Base-by-base conservation (phyloP, 257 asterid species). In the Euphrasia confusa region DNA sequence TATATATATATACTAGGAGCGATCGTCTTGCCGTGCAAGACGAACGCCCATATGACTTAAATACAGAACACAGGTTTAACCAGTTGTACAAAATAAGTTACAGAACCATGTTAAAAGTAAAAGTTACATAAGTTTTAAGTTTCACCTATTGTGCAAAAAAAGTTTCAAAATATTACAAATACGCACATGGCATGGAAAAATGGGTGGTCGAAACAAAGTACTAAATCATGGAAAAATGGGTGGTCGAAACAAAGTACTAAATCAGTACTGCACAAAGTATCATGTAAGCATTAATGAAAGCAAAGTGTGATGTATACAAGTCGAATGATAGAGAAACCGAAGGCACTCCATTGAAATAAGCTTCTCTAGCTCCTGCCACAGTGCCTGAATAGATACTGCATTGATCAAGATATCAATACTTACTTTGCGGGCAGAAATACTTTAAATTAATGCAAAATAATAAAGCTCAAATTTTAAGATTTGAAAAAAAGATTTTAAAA, bases 301-400 rank as follows among this genome's bases (percentile, higher is more conserved):
- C 56, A 26, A 61, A 1, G 12, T 37, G 10, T 44, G 18, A 18
- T 18, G 54, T 76, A 18, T 49, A n/a, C n/a, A n/a, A n/a, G n/a
- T n/a, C n/a, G n/a, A n/a, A n/a, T n/a, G n/a, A n/a, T n/a, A 92
- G 7, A 70, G 95, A 84, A 49, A 92, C 70, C 60, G 95, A 63
- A 57, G 97, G 91, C 71, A 92, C 67, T 56, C 78, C 95, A 77
- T 75, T 68, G 33, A 92, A 75, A 77, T 83, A 89, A 15, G 95
- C 98, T 80, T 92, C 98, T 1, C 98, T 83, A 52, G 98, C 98
- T 66, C 98, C 98, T 26, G 89, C 98, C 26, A 92, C 97, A 6
- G 95, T 92, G 62, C 95, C 98, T 18, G 98, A 91, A 77, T 88
- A 88, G 54, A 79, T 71, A 61, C 98, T 88, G 89, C 76, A 76